Evolutionary conservation across 2,329 filamentous ascomycete species (phyloP).

Genomic region (Fusarium nematophilum): DNA sequence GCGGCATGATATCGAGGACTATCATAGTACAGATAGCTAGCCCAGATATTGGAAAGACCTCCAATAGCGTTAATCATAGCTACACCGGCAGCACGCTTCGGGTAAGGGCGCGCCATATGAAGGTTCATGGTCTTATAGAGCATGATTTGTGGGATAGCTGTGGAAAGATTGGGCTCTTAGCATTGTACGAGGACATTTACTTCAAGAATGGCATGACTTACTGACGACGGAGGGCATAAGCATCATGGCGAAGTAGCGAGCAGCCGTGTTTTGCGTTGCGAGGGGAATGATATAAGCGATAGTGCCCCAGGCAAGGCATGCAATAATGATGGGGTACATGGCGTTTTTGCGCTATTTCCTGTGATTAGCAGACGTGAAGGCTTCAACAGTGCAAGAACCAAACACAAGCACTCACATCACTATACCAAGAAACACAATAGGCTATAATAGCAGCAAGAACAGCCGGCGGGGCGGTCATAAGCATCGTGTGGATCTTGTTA

Average conservation of each 20-base stretch:
- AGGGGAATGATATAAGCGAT: constrained; percentile 9
- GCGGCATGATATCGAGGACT: not conserved
- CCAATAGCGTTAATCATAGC: constrained; percentile 4
- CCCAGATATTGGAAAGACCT: constrained; percentile 4
- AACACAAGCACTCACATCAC: too few species aligned
- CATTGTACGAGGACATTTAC: too few species aligned
- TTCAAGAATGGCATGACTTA: too few species aligned
- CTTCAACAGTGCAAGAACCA: constrained; percentile 26
- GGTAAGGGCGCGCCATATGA: too few species aligned
- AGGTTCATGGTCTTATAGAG: too few species aligned
- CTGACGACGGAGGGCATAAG: constrained; percentile 3
- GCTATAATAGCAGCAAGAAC: constrained; percentile 12
- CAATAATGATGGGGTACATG: constrained; percentile 7
- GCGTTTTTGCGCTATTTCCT: constrained; percentile 25
- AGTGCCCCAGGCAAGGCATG: not conserved
- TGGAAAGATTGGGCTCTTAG: too few species aligned
- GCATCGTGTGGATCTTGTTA: constrained; percentile 33
- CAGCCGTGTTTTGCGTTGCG: constrained; percentile 6
- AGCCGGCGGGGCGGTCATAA: constrained; percentile 39
- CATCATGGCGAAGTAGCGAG: constrained; percentile 13
- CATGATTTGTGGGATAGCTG: too few species aligned
- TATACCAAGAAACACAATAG: too few species aligned
- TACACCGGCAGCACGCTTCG: constrained; percentile 1
- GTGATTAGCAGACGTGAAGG: constrained; percentile 36
- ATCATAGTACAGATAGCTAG: not conserved